phyloP scores from a whole-genome alignment of 257 asterid species.

The Gentiana dahurica region DNA sequence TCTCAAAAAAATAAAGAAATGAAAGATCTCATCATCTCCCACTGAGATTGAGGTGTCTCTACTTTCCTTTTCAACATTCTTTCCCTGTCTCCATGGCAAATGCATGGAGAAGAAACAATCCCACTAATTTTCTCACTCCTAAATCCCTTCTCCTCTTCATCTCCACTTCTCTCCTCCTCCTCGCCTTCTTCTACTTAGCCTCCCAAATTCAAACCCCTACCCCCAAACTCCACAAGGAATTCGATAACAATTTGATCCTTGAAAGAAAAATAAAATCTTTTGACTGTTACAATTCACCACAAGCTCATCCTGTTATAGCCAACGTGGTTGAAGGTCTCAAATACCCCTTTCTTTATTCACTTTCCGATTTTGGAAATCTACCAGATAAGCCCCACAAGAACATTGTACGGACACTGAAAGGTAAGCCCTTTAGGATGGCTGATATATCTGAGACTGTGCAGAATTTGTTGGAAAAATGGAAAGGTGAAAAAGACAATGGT shows the following conservation, averaged over 20 bases:
- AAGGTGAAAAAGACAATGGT: conserved; percentile 19
- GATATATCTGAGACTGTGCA: conserved; percentile 89
- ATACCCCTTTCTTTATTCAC: conserved; percentile 77
- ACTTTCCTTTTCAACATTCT: background rate
- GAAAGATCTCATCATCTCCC: no score
- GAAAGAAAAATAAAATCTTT: conserved; percentile 49
- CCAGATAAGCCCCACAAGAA: conserved; percentile 99
- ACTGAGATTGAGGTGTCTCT: no score
- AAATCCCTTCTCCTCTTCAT: conserved; percentile 63
- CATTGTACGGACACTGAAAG: conserved; percentile 74
- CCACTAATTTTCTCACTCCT: conserved; percentile 49
- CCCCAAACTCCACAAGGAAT: conserved; percentile 23
- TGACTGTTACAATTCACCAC: conserved; percentile 64
- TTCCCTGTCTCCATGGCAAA: conserved; percentile 48
- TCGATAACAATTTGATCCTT: conserved; percentile 5
- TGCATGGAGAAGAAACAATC: conserved; percentile 78
- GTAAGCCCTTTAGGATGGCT: conserved; percentile 77
- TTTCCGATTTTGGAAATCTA: conserved; percentile 69
- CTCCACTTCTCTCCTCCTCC: conserved; percentile 61
- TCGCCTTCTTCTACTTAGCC: conserved; percentile 62
- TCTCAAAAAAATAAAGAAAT: no score
- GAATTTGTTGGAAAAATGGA: conserved; percentile 43
- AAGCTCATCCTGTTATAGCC: conserved; percentile 85
- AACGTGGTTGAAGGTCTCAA: conserved; percentile 88
- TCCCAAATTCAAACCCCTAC: conserved; percentile 44